Evolutionary conservation across 495 filamentous ascomycete species (phyloP).

Genomic region (Aspergillus egyptiacus): DNA sequence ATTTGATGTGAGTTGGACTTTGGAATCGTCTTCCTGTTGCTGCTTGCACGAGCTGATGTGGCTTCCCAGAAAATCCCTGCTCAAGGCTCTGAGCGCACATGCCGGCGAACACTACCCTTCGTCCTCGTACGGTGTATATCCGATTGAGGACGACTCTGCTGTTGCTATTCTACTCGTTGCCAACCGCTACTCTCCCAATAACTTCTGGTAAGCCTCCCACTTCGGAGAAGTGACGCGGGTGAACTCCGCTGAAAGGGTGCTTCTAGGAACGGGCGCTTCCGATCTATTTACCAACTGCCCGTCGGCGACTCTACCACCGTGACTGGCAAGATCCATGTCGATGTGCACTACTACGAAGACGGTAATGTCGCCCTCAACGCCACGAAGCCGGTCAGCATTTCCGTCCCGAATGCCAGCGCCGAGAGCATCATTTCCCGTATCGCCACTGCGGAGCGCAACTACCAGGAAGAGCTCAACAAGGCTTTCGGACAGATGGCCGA

Average conservation of each 20-base stretch:
- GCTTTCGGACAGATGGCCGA: constrained; percentile 85
- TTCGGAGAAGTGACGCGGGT: not conserved
- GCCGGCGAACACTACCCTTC: constrained; percentile 84
- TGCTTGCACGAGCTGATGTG: constrained; percentile 5
- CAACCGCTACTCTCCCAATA: constrained; percentile 94
- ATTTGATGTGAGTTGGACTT: constrained; percentile 61
- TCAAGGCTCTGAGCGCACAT: constrained; percentile 71
- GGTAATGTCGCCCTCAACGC: constrained; percentile 92
- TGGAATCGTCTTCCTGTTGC: not conserved
- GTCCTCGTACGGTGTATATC: constrained; percentile 71
- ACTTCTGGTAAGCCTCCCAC: constrained; percentile 70
- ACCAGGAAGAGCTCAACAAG: constrained; percentile 91
- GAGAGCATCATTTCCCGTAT: constrained; percentile 67
- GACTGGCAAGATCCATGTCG: constrained; percentile 44
- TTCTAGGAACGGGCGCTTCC: constrained; percentile 88
- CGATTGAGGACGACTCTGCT: constrained; percentile 65
- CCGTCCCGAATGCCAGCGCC: constrained; percentile 57
- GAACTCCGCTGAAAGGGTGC: not conserved
- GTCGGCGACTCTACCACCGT: constrained; percentile 51
- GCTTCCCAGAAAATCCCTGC: constrained; percentile 52
- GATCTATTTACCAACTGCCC: constrained; percentile 67
- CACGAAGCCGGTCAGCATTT: constrained; percentile 60
- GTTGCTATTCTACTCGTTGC: constrained; percentile 81
- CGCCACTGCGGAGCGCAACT: constrained; percentile 74
- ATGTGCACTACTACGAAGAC: constrained; percentile 99